Evolutionary conservation across 192 early-diverging fungal species (phyloP).

Genomic region (Gamsiella multidivaricata): DNA sequence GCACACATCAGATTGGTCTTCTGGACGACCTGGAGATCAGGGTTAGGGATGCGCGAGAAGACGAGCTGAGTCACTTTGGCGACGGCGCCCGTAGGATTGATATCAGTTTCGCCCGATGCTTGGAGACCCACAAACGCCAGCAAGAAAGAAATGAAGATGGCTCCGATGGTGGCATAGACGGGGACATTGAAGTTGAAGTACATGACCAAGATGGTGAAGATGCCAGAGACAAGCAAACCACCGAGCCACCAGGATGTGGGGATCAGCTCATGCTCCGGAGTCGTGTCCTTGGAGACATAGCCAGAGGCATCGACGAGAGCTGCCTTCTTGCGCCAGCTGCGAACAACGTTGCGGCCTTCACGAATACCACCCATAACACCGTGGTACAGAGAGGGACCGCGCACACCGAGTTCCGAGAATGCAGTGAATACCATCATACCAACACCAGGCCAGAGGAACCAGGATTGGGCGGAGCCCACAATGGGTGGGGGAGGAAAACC

Average conservation of each 20-base stretch:
- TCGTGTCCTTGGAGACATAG: conserved; percentile 54
- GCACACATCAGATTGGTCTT: conserved; percentile 70
- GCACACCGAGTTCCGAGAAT: conserved; percentile 68
- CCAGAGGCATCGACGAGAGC: conserved; percentile 17
- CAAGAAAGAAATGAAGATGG: conserved; percentile 72
- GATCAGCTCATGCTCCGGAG: conserved; percentile 61
- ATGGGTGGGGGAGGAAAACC: conserved; percentile 38
- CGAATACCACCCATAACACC: conserved; percentile 54
- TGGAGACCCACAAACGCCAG: conserved; percentile 74
- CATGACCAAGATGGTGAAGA: conserved; percentile 69
- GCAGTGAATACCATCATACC: conserved; percentile 72
- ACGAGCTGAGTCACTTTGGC: conserved; percentile 75
- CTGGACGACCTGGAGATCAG: conserved; percentile 51
- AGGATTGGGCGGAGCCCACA: conserved; percentile 65
- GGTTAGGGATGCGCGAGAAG: conserved; percentile 66
- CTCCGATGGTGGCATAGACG: conserved; percentile 67
- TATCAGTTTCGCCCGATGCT: conserved; percentile 73
- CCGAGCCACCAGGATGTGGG: conserved; percentile 64
- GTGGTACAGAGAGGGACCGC: conserved; percentile 56
- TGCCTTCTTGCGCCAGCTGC: conserved; percentile 26
- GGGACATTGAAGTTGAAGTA: conserved; percentile 64
- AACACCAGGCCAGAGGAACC: conserved; percentile 79
- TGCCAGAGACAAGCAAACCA: conserved; percentile 62
- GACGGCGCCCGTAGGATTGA: conserved; percentile 72
- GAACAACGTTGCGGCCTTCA: conserved; percentile 16